Percentiles rank a stretch among this genome's conserved stretches.
Evolutionary conservation across 805 yeast genomes (phyloP).

Genomic region (Nakazawaea peltata): DNA sequence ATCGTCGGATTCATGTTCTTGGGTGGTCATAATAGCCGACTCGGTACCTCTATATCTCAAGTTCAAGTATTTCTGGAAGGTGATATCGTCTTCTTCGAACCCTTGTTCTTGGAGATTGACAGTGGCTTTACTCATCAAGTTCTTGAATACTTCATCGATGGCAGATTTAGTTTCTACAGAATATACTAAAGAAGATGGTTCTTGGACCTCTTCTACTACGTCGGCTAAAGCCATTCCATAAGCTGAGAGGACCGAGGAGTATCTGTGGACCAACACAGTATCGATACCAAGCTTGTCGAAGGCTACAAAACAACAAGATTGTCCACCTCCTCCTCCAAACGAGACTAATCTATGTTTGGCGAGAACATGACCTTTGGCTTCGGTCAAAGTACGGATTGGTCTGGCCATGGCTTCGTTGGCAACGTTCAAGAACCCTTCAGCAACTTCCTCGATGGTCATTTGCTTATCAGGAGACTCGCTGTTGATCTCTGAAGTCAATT

Average conservation of each 20-base stretch:
- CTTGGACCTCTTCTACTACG: conserved; percentile 72
- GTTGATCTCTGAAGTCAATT: conserved; percentile 51
- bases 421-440: conserved; percentile 72
- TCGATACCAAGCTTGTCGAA: conserved; percentile 52
- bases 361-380: conserved; percentile 69
- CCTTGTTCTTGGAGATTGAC: conserved; percentile 44
- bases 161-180: conserved; percentile 20
- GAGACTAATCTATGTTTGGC: conserved; percentile 66
- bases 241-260: conserved; percentile 79
- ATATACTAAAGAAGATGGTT: conserved; percentile 50
- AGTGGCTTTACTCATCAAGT: conserved; percentile 34
- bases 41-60: conserved; percentile 87
- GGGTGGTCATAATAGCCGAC: conserved; percentile 57
- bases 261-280: conserved; percentile 66
- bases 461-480: conserved; percentile 31
- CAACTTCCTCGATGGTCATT: conserved; percentile 59
- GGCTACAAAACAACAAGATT: conserved; percentile 77
- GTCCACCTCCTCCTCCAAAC: conserved; percentile 95
- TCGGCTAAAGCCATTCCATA: conserved; percentile 87
- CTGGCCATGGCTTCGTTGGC: conserved; percentile 90
- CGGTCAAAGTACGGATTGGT: conserved; percentile 79
- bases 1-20: conserved; percentile 24
- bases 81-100: conserved; percentile 33
- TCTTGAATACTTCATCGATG: conserved; percentile 37
- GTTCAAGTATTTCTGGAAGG: conserved; percentile 60